Conservation (phyloP, 1,284 basidiomycete genomes). For the Porogramme epimiltina region DNA sequence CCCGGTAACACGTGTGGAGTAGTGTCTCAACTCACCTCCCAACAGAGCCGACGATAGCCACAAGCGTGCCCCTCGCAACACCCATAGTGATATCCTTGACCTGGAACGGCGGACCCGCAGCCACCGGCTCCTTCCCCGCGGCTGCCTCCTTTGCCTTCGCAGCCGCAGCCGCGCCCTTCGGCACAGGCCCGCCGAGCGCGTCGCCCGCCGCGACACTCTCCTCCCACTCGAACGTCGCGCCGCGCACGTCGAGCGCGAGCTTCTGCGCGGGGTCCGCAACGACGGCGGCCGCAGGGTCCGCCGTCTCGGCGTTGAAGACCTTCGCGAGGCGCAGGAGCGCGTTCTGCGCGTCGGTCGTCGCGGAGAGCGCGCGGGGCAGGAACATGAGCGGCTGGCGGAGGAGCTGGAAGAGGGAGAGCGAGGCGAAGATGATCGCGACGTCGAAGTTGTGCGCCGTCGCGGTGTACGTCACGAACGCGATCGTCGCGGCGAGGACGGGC, state of each 20-base stretch:
- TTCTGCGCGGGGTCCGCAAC: slow-evolving; percentile 47
- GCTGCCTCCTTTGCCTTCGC: slow-evolving; percentile 29
- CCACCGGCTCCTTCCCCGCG: slow-evolving; percentile 9
- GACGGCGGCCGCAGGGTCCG: slow-evolving; percentile 41
- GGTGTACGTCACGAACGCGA: slow-evolving; percentile 77
- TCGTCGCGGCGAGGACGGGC: slow-evolving; percentile 72
- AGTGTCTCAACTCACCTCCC: slow-evolving; percentile 46
- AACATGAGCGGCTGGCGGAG: slow-evolving; percentile 72
- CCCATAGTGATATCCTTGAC: slow-evolving; percentile 54
- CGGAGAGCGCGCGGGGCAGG: slow-evolving; percentile 64
- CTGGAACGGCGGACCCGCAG: slow-evolving; percentile 42
- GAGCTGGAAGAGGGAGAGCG: slow-evolving; percentile 70
- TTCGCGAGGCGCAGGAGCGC: slow-evolving; percentile 54
- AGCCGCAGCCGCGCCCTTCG: slow-evolving; percentile 23
- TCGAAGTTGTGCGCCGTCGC: slow-evolving; percentile 56
- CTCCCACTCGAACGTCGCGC: slow-evolving; percentile 72
- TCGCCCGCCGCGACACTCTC: slow-evolving; percentile 30
- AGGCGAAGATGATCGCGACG: slow-evolving; percentile 69
- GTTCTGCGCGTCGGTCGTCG: slow-evolving; percentile 65
- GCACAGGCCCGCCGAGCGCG: slow-evolving; percentile 2
- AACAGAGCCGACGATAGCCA: slow-evolving; percentile 70
- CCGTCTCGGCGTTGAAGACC: slow-evolving; percentile 64
- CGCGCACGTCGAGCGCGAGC: slow-evolving; percentile 50
- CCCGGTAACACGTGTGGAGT: no score
- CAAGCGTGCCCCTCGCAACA: slow-evolving; percentile 59